A percentile compares a stretch with the other conserved stretches of the same genome.
Conservation (phyloP, 805 yeast genomes). For the Teunomyces funiuensis region DNA sequence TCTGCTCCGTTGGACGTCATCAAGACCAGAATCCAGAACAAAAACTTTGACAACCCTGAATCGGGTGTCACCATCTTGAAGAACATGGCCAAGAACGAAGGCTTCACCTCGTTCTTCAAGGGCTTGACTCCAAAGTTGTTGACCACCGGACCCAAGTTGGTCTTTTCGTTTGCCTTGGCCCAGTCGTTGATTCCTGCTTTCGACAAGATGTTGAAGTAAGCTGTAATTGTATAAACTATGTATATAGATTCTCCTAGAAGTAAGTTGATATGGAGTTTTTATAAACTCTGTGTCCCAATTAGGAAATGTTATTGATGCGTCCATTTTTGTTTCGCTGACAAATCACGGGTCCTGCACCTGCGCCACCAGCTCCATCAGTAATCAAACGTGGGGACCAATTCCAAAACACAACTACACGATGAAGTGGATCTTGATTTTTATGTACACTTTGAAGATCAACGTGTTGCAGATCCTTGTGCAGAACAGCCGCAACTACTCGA, state of each 20-base stretch:
- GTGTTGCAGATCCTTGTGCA: constrained; percentile 35
- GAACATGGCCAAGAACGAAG: constrained; percentile 92
- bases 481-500: constrained; percentile 32
- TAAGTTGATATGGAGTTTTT: too few relatives aligned
- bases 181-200: constrained; percentile 96
- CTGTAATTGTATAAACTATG: neutral
- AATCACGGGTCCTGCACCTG: neutral
- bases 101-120: constrained; percentile 86
- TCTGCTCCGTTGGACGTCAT: constrained; percentile 98
- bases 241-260: constrained; percentile 3
- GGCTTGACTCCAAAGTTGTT: constrained; percentile 94
- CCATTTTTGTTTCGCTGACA: too few relatives aligned
- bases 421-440: constrained; percentile 32
- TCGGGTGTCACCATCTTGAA: constrained; percentile 89
- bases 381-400: neutral
- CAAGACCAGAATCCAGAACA: constrained; percentile 97
- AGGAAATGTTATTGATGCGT: constrained; percentile 1
- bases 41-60: constrained; percentile 93
- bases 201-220: constrained; percentile 60
- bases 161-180: constrained; percentile 96
- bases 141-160: constrained; percentile 98
- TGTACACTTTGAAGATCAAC: constrained; percentile 39
- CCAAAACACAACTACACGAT: constrained; percentile 15
- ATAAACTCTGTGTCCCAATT: too few relatives aligned
- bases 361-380: neutral